Base-by-base conservation (phyloP, 805 yeast species). In the Hanseniaspora guilliermondii region DNA sequence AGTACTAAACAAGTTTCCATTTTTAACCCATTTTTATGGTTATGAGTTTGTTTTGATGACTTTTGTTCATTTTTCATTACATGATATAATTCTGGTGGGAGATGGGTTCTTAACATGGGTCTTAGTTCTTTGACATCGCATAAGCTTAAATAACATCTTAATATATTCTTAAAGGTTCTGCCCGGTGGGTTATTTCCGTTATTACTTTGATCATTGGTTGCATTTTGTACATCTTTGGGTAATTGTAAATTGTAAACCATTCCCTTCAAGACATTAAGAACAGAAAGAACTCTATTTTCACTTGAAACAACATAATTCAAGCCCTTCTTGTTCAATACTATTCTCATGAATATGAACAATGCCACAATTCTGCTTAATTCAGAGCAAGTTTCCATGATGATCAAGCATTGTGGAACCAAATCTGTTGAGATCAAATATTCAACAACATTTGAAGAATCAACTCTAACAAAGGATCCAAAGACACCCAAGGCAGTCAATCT, bases 311-410 rank as follows among this genome's bases (percentile, higher is more conserved):
- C 86, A 69, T 93, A 93, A 21, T 82, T 78, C 57, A 91, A 75
- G 0, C 98, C 98, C 60, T 83, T 80, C 63, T 91, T 96, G 68
- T 93, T 97, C 60, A 88, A 76, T 50, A 91, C 73, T 54, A 91
- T 91, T 68, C 89, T 91, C 65, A 91, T 97, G 46, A 93, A 84
- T 57, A 93, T 91, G 71, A 93, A 91, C 56, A 91, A 89, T 4
- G 98, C 98, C 25, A 91, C 98, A 0, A 97, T 93, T 64, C 93
- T 91, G 48, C 94, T 83, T 52, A 91, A 75, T 65, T 93, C 98
- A 0, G 96, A 84, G 7, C 96, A 87, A 1, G 89, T 80, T 66
- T 91, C 97, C 95, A 91, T 91, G 58, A 93, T 91, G 62, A 93
- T 82, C 56, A 91, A 73, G 66, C 98, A 93, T 55, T 93, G 71